Evolutionary conservation across 352 stramenopile genomes (phyloP).

Genomic region (Thraustotheca clavata): DNA sequence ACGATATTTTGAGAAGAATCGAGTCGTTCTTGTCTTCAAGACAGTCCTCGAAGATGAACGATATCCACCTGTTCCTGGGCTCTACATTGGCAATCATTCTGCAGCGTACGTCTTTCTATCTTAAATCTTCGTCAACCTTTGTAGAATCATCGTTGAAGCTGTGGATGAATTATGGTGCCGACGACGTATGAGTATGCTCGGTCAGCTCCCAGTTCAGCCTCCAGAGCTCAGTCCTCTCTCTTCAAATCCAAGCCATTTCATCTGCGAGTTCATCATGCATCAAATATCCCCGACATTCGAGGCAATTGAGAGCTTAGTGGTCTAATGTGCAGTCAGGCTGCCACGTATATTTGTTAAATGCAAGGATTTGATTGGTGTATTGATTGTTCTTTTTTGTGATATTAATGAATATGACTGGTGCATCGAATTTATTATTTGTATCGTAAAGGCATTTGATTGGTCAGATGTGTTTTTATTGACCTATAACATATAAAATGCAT

Average conservation of each 20-base stretch:
- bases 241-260: background rate
- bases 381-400: background rate
- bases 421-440: too few relatives aligned
- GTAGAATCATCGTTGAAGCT: slow-evolving; percentile 3
- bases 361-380: too few relatives aligned
- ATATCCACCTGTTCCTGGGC: background rate
- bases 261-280: slow-evolving; percentile 11
- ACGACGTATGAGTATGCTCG: background rate
- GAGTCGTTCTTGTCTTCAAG: background rate
- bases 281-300: background rate
- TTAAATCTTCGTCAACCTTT: background rate
- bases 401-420: too few relatives aligned
- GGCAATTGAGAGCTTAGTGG: slow-evolving; percentile 2
- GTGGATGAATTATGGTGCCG: background rate
- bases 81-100: slow-evolving; percentile 4
- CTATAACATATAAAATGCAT: too few relatives aligned
- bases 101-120: background rate
- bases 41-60: slow-evolving; percentile 13
- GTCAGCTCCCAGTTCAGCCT: background rate
- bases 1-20: slow-evolving; percentile 5
- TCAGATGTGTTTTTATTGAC: too few relatives aligned
- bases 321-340: background rate
- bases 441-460: too few relatives aligned
- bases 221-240: background rate
- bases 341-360: too few relatives aligned